These are phyloP conservation scores for Elongisporangium undulatum DNA, from an alignment of 352 stramenopile genomes.

Conservation along the genomic window DNA sequence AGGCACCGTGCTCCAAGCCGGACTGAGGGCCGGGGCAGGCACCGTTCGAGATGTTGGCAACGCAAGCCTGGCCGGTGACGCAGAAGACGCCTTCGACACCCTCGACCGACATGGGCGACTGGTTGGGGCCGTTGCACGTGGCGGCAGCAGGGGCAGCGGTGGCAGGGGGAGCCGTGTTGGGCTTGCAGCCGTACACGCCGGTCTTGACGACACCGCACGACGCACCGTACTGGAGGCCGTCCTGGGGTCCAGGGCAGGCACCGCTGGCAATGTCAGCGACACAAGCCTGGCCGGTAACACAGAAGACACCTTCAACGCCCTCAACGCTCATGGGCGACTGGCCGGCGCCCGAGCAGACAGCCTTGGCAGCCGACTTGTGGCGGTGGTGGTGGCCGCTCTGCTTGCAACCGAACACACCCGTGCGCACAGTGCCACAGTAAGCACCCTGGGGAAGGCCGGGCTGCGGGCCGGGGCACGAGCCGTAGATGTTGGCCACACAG, in stretches of 20 bases:
- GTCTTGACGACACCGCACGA: constrained; percentile 31
- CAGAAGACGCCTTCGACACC: constrained; percentile 39
- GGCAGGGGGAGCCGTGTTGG: constrained; percentile 5
- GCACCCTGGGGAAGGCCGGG: constrained; percentile 23
- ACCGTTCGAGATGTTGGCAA: constrained; percentile 19
- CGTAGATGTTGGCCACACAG: constrained; percentile 23
- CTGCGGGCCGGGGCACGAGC: constrained; percentile 14
- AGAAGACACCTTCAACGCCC: constrained; percentile 22
- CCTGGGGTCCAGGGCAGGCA: constrained; percentile 14
- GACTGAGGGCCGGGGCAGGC: constrained; percentile 31
- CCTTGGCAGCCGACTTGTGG: too few species aligned
- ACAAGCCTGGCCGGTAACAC: constrained; percentile 18
- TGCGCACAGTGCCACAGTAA: constrained; percentile 27
- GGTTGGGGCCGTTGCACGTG: neutral
- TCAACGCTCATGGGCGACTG: constrained; percentile 30
- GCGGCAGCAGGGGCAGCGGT: constrained; percentile 1
- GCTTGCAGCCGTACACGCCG: constrained; percentile 32
- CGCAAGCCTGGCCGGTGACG: constrained; percentile 26
- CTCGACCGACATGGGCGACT: constrained; percentile 23
- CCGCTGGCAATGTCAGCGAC: constrained; percentile 21
- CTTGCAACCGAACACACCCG: constrained; percentile 33
- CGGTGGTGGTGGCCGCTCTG: too few species aligned
- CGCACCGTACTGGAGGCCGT: constrained; percentile 22
- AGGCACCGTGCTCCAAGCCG: constrained; percentile 32
- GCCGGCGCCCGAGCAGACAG: constrained; percentile 1